A percentile compares a stretch with the other conserved stretches of the same genome.
phyloP scores from a whole-genome alignment of 2,329 filamentous ascomycete genomes.

The Cladosporium sp. region DNA sequence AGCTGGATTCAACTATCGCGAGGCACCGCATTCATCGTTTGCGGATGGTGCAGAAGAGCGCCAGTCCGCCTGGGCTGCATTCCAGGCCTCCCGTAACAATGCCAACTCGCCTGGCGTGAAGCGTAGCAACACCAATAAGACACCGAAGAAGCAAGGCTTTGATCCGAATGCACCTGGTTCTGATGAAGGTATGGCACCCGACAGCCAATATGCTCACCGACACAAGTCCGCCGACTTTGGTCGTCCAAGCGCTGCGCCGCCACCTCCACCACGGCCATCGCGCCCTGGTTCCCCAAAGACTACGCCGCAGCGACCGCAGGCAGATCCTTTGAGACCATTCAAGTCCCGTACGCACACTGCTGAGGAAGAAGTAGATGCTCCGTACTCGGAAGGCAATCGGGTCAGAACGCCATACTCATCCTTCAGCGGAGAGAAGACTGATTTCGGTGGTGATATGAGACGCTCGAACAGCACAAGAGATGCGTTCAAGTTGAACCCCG shows the following conservation, averaged over 20 bases:
- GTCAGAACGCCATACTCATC: conserved; percentile 53
- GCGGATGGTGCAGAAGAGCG: conserved; percentile 24
- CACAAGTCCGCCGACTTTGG: conserved; percentile 29
- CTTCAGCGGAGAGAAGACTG: conserved; percentile 53
- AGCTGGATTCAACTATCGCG: conserved; percentile 32
- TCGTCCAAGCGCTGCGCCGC: conserved; percentile 21
- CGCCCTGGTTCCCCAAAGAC: conserved; percentile 24
- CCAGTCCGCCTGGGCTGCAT: conserved; percentile 34
- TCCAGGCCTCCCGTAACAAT: conserved; percentile 23
- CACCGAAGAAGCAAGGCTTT: conserved; percentile 54
- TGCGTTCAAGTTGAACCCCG: conserved; percentile 26
- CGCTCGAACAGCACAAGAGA: conserved; percentile 53
- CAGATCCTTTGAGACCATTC: conserved; percentile 36
- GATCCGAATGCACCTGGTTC: conserved; percentile 55
- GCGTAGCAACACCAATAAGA: conserved; percentile 34
- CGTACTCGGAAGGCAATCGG: conserved; percentile 45
- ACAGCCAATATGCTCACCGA: conserved; percentile 24
- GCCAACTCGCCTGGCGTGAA: conserved; percentile 26
- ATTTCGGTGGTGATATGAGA: conserved; percentile 48
- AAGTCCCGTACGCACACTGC: conserved; percentile 20
- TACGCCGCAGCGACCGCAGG: conserved; percentile 32
- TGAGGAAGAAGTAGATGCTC: conserved; percentile 31
- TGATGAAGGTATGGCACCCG: conserved; percentile 53
- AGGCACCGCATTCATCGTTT: conserved; percentile 15
- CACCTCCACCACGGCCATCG: conserved; percentile 36